These are phyloP conservation scores for Sporothrix luriei DNA, from an alignment of 2,329 filamentous ascomycete genomes.

Conservation along the genomic window DNA sequence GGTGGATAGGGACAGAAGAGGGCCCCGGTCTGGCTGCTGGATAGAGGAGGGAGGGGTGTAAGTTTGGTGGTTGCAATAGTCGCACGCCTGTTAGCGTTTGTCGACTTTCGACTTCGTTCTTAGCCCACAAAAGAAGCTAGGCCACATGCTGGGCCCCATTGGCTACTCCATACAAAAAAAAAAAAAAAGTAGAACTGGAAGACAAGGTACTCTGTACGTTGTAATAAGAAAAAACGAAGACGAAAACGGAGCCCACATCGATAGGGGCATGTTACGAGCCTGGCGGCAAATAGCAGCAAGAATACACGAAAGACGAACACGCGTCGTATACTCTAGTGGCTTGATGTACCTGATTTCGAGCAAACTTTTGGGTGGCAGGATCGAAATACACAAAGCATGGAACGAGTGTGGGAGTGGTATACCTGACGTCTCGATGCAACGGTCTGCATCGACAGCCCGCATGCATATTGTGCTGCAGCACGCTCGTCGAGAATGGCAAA, in stretches of 20 bases:
- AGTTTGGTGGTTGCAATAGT: background rate
- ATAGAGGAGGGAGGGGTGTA: background rate
- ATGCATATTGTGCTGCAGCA: background rate
- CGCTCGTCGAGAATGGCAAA: background rate
- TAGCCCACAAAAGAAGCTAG: conserved; percentile 22
- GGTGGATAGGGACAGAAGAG: background rate
- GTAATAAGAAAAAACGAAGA: conserved; percentile 8
- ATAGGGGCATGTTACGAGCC: background rate
- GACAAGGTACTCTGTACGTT: background rate
- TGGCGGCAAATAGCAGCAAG: background rate
- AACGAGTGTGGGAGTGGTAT: conserved; percentile 3
- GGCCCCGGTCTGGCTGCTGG: background rate
- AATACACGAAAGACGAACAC: too few relatives aligned
- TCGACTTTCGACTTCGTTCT: conserved; percentile 4
- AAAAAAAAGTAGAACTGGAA: conserved; percentile 12
- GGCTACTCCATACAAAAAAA: conserved; percentile 14
- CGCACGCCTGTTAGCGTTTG: conserved; percentile 18
- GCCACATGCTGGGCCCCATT: conserved; percentile 17
- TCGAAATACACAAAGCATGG: background rate
- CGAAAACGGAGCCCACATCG: background rate
- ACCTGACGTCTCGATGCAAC: conserved; percentile 17
- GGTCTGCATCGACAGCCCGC: conserved; percentile 7
- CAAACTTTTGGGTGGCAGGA: background rate
- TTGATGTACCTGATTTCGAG: background rate
- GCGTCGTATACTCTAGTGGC: too few relatives aligned